These are phyloP conservation scores for Tricholomella constricta DNA, from an alignment of 768 basidiomycete genomes.

Conservation along the genomic window DNA sequence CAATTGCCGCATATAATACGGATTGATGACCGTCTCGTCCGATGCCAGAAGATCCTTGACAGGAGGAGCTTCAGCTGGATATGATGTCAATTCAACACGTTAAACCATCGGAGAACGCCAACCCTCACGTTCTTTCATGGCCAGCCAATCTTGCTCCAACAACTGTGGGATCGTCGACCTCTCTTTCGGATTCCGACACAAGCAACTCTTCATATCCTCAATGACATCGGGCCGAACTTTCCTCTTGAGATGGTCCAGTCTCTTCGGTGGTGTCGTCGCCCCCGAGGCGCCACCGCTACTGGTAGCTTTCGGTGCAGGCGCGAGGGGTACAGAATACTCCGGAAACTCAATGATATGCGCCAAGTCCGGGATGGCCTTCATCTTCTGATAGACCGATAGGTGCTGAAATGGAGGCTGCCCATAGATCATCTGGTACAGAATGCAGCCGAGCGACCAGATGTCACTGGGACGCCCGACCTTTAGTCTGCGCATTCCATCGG, in stretches of 20 bases:
- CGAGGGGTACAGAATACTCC: conserved; percentile 58
- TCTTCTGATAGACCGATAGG: conserved; percentile 82
- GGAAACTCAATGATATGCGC: conserved; percentile 82
- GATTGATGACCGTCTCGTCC: conserved; percentile 75
- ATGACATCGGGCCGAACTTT: conserved; percentile 79
- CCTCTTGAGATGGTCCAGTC: conserved; percentile 68
- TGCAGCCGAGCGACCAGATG: conserved; percentile 97
- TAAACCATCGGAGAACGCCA: not conserved
- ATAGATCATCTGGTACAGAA: conserved; percentile 98
- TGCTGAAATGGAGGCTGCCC: conserved; percentile 91
- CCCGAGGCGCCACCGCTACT: conserved; percentile 25
- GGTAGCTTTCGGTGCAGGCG: conserved; percentile 37
- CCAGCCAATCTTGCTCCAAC: conserved; percentile 79
- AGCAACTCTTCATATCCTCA: conserved; percentile 78
- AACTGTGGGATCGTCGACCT: conserved; percentile 87
- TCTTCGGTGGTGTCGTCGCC: conserved; percentile 47
- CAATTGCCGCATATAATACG: conserved; percentile 78
- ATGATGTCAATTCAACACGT: not conserved
- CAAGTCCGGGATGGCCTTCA: conserved; percentile 89
- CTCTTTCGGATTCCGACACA: conserved; percentile 78
- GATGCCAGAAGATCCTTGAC: conserved; percentile 36
- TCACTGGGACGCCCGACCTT: conserved; percentile 96
- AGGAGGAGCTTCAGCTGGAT: conserved; percentile 28
- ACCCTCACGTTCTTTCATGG: conserved; percentile 57
- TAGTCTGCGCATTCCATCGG: conserved; percentile 82